Percentiles rank a stretch among this genome's conserved stretches.
Evolutionary conservation across 345 rosid genomes (phyloP).

Genomic region (Hevea brasiliensis): DNA sequence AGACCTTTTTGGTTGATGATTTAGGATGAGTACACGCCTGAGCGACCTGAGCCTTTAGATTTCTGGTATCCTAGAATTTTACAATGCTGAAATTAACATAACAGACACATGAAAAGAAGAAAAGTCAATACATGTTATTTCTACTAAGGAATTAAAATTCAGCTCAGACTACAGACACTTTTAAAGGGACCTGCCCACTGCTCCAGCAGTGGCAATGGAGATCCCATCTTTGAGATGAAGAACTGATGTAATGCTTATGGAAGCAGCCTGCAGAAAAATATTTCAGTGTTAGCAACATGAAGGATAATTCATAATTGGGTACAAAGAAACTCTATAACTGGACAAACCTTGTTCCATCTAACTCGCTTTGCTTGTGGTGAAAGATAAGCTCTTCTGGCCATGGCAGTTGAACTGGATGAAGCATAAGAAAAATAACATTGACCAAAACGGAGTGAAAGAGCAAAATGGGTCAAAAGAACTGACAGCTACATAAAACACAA

Average conservation of each 20-base stretch:
- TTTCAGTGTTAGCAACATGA: slow-evolving; percentile 18
- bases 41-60: slow-evolving; percentile 57
- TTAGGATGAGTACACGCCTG: slow-evolving; percentile 63
- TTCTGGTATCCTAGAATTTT: slow-evolving; percentile 89
- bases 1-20: slow-evolving; percentile 55
- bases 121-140: slow-evolving; percentile 5
- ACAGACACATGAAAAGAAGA: not conserved
- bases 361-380: slow-evolving; percentile 61
- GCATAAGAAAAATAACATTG: not conserved
- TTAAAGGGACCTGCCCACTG: slow-evolving; percentile 68
- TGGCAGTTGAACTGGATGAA: slow-evolving; percentile 54
- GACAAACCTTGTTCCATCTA: slow-evolving; percentile 68
- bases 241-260: slow-evolving; percentile 87
- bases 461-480: not conserved
- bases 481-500: not conserved
- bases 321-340: slow-evolving; percentile 9
- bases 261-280: slow-evolving; percentile 56
- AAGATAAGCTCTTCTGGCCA: slow-evolving; percentile 78
- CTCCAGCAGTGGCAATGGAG: slow-evolving; percentile 86
- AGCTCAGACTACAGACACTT: not conserved
- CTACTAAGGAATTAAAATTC: slow-evolving; percentile 1
- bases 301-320: not conserved
- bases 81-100: slow-evolving; percentile 52
- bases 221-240: slow-evolving; percentile 81
- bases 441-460: not conserved